Conservation (phyloP, 805 yeast genomes). For the Pichia manshurica region DNA sequence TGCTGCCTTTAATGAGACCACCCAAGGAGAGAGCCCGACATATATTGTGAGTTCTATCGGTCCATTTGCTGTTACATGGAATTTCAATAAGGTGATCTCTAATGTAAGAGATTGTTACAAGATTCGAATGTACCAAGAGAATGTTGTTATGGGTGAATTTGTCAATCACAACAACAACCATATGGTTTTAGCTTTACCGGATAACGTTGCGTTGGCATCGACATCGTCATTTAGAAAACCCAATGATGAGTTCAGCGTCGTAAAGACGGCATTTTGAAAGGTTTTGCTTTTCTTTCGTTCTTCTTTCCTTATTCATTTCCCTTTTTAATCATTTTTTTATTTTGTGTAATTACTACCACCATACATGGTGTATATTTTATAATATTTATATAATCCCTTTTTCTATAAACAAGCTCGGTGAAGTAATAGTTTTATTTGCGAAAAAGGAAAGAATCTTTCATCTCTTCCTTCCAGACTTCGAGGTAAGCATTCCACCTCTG, state of each 20-base stretch:
- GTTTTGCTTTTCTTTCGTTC: background rate
- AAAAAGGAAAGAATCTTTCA: constrained; percentile 49
- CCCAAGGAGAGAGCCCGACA: constrained; percentile 46
- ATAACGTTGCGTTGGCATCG: constrained; percentile 70
- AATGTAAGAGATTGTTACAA: constrained; percentile 52
- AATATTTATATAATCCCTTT: no score
- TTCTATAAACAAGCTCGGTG: no score
- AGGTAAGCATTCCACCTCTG: constrained; percentile 61
- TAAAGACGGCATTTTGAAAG: constrained; percentile 18
- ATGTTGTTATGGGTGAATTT: constrained; percentile 74
- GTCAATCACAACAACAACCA: constrained; percentile 65
- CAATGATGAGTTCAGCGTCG: constrained; percentile 24
- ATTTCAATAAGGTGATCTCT: constrained; percentile 50
- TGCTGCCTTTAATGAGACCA: constrained; percentile 73
- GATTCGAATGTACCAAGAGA: constrained; percentile 55
- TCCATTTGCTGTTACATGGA: constrained; percentile 80
- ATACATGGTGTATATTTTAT: no score
- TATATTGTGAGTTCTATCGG: constrained; percentile 75
- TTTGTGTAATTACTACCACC: no score
- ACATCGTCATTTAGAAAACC: constrained; percentile 56
- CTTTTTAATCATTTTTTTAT: no score
- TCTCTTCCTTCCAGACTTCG: constrained; percentile 53
- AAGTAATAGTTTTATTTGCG: constrained; percentile 23
- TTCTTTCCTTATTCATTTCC: no score
- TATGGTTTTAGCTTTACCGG: constrained; percentile 66